phyloP scores from a whole-genome alignment of 345 rosid genomes.

The Heritiera littoralis region DNA sequence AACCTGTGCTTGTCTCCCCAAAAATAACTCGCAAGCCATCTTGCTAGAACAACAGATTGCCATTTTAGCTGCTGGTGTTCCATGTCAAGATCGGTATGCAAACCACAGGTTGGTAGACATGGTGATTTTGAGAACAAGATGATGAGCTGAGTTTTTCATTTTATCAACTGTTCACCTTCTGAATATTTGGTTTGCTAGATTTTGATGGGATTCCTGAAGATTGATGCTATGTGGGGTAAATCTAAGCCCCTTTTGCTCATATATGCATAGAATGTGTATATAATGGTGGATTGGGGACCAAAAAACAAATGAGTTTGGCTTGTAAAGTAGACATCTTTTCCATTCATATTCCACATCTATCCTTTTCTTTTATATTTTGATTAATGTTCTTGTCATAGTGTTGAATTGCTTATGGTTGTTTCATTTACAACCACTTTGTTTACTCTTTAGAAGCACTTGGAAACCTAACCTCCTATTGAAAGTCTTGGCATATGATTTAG shows the following conservation, averaged over 20 bases:
- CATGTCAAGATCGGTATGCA: slow-evolving; percentile 20
- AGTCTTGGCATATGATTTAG: not conserved
- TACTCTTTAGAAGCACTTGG: not conserved
- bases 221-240: slow-evolving; percentile 18
- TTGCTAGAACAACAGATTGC: slow-evolving; percentile 30
- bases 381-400: slow-evolving; percentile 16
- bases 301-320: slow-evolving; percentile 2
- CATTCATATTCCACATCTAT: slow-evolving; percentile 23
- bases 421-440: not conserved
- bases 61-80: slow-evolving; percentile 8
- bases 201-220: slow-evolving; percentile 12
- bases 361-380: slow-evolving; percentile 13
- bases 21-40: slow-evolving; percentile 32
- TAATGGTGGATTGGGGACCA: slow-evolving; percentile 25
- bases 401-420: slow-evolving; percentile 15
- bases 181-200: not conserved
- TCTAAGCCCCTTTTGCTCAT: slow-evolving; percentile 20
- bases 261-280: slow-evolving; percentile 18
- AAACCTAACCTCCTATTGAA: not conserved
- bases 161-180: slow-evolving; percentile 20
- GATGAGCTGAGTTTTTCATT: slow-evolving; percentile 14
- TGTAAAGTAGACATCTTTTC: slow-evolving; percentile 18
- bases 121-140: slow-evolving; percentile 21
- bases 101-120: slow-evolving; percentile 14
- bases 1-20: slow-evolving; percentile 48